Evolutionary conservation across 345 rosid species (phyloP).

Genomic region (Populus alba): DNA sequence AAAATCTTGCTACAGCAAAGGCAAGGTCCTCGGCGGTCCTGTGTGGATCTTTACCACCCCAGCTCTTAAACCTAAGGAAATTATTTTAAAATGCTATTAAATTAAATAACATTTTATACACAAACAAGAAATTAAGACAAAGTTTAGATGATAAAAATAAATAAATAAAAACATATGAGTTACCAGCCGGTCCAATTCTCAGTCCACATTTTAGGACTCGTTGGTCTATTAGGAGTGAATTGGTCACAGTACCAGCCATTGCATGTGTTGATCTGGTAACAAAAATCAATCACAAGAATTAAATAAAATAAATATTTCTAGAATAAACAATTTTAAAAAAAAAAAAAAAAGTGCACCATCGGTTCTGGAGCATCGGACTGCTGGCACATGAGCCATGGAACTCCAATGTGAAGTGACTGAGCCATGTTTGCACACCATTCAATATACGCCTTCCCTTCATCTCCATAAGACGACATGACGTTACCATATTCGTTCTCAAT

Average conservation of each 20-base stretch:
- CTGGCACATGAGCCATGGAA: constrained; percentile 94
- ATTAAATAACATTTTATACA: too few species aligned
- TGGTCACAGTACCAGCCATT: constrained; percentile 58
- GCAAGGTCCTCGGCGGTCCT: constrained; percentile 66
- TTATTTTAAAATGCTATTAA: not conserved
- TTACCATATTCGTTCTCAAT: constrained; percentile 84
- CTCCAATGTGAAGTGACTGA: constrained; percentile 47
- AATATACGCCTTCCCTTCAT: constrained; percentile 54
- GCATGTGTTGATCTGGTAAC: constrained; percentile 44
- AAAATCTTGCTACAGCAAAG: constrained; percentile 54
- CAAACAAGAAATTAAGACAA: too few species aligned
- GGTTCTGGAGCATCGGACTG: constrained; percentile 59
- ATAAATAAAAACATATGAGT: not conserved
- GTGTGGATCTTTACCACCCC: constrained; percentile 54
- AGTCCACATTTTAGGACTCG: constrained; percentile 63
- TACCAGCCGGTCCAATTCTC: constrained; percentile 83
- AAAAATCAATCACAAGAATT: not conserved
- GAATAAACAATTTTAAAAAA: not conserved
- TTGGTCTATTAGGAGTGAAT: constrained; percentile 34
- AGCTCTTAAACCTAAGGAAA: constrained; percentile 46
- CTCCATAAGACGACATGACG: constrained; percentile 43
- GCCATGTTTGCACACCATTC: constrained; percentile 83
- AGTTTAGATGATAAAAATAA: too few species aligned
- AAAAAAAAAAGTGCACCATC: constrained; percentile 19
- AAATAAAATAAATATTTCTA: not conserved